Evolutionary conservation across 2,329 filamentous ascomycete species (phyloP), one percentile per base, ranked within the genome.

Genomic region (Neonectria neomacrospora): DNA sequence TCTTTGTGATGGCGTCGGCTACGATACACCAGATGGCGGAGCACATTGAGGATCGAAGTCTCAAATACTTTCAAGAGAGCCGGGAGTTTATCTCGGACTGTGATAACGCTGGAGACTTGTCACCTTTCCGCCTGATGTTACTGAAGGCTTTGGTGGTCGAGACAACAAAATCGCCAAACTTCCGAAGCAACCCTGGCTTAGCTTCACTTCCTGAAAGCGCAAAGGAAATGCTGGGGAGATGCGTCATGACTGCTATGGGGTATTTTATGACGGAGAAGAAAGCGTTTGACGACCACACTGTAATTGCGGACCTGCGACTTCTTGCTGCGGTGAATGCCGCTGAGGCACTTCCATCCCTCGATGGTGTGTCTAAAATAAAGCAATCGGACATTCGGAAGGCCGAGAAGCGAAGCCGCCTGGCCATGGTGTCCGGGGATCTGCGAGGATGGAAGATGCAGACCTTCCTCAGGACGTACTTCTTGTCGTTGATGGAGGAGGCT

Each of bases 401-500:
- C 6, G 79, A 80, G 53, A 76, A 77, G 60, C 67, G 73, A 50
- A 79, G 76, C 52, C 70, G 68, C 30, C 59, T 75, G 22, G 74
- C 75, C 1, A 78, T 82, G 70, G 48, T 70, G 6, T 63, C 70
- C 5, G 80, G 79, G 1, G 75, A 80, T 28, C 32, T 81, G 14
- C 72, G 75, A 30, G 82, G 81, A 6, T 86, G 84, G 83, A 80
- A 80, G 65, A 67, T 84, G 28, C 78, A 80, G 57, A 79, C 76
- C 3, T 82, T 86, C 57, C 67, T 85, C 9, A 75, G 76, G 5
- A 79, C 71, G 5, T 75, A 80, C 53, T 75, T 82, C 22, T 70
- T 75, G 0, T 65, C 74, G 5, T 65, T 73, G 1, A 59, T 81
- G 18, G 71, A 75, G 7, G 72, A 74, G 0, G 64, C 78, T 8